Base-by-base conservation (phyloP, 1,284 basidiomycete species). In the Microbotryum scabiosae region DNA sequence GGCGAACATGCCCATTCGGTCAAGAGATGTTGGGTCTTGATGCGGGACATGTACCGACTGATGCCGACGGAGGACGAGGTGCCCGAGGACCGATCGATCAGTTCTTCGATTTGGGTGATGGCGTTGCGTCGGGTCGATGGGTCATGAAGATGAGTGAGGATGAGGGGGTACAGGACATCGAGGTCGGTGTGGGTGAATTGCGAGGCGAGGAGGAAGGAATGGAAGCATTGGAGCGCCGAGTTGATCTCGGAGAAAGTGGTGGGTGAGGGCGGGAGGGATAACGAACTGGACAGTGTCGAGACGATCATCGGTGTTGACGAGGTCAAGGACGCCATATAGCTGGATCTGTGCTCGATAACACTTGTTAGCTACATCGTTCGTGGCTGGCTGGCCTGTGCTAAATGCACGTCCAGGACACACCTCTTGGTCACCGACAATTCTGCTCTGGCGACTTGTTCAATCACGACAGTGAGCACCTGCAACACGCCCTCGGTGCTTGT, bases 381-480 rank as follows among this genome's bases (percentile, higher is more conserved):
- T 64, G 30, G 30, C 30, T 30, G 30, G 30, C 65, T 30, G 62
- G 62, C 6, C 28, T 32, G 25, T n/a, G 1, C 30, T 50, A 8
- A 3, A 10, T 20, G 25, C 12, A 21, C 16, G 28, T 30, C 45
- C 4, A 18, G 16, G 12, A 51, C 67, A 25, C 43, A 71, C 72
- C 67, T 62, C 43, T 66, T 66, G 26, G 56, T 65, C 2, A 66
- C 70, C 0, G 67, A 60, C n/a, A 73, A 48, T 44, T 72, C 69
- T 18, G 72, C 71, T 46, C 71, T 54, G 41, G 62, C 59, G 21
- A 70, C 65, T 53, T 72, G 63, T 59, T 73, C 72, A 23, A 72
- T 69, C 45, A 63, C 67, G 16, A 69, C 63, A 8, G 54, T 54
- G 6, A 73, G 60, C 28, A 73, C 66, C 45, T 69, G 68, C 16